A percentile compares a stretch with the other conserved stretches of the same genome.
Conservation (phyloP, 768 basidiomycete species). For the Termitomyces sp. region DNA sequence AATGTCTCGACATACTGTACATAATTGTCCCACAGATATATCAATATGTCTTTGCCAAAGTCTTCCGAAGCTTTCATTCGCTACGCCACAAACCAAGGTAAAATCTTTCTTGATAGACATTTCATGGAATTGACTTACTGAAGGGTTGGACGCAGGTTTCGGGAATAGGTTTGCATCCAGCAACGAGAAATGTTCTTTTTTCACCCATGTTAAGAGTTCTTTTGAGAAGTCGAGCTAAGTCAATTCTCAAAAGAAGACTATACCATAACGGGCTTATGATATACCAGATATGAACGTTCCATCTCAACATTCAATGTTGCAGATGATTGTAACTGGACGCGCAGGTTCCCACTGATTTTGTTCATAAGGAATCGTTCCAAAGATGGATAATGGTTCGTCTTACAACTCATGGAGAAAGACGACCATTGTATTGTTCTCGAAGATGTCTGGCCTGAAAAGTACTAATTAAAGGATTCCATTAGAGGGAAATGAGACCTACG, state of each 20-base stretch:
- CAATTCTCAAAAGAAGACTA: background rate
- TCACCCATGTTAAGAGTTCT: constrained; percentile 73
- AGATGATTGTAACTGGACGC: constrained; percentile 74
- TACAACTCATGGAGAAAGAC: constrained; percentile 96
- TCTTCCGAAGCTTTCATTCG: constrained; percentile 36
- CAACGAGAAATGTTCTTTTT: constrained; percentile 57
- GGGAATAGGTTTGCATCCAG: constrained; percentile 85
- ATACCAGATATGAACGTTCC: constrained; percentile 82
- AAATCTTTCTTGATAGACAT: background rate
- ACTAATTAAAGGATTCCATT: background rate
- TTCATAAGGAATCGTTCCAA: background rate
- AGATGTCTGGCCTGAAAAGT: constrained; percentile 60
- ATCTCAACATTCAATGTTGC: constrained; percentile 66
- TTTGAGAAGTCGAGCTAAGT: constrained; percentile 80
- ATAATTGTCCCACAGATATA: constrained; percentile 96
- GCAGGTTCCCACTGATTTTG: constrained; percentile 71
- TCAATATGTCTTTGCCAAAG: constrained; percentile 53
- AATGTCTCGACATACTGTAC: constrained; percentile 57
- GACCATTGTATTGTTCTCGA: constrained; percentile 70
- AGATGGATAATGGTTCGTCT: constrained; percentile 21
- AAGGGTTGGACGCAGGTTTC: constrained; percentile 37
- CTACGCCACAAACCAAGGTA: constrained; percentile 16
- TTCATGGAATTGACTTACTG: constrained; percentile 19
- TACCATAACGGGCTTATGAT: constrained; percentile 7
- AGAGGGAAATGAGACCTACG: constrained; percentile 47